Base-by-base conservation (phyloP, 805 yeast species). In the Sungouiozyma ichnusensis region DNA sequence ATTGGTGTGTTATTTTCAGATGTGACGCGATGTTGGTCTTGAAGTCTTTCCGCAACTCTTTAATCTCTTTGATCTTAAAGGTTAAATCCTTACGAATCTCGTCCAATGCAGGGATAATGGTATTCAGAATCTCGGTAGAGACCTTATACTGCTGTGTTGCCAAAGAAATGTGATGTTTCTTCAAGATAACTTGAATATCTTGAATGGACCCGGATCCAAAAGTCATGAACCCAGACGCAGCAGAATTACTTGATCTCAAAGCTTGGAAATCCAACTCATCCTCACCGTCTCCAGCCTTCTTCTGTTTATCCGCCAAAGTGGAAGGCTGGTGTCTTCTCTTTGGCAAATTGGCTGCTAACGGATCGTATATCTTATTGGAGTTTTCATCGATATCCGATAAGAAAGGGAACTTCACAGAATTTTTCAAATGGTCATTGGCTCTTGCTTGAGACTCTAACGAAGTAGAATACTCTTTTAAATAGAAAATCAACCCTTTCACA, bases 31-130 rank as follows among this genome's bases (percentile, higher is more conserved):
- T 66, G 49, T 74, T 74, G 37, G 74, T 73, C 48, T 76, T 78
- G 62, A 78, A 81, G 57, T 80, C 85, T 2, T 64, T 60, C 49
- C 76, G 79, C 38, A 80, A 58, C 42, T 81, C 77, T 58, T 78
- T 81, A 51, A 85, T 85, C 58, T 85, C 95, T 58, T 81, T 81
- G 45, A 86, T 83, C 54, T 86, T 85, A 45, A 79, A 72, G 40
- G 76, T 65, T 48, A 87, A 66, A 62, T 86, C 96, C 47, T 81
- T 74, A 36, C 76, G 69, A 43, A 80, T 64, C 40, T 69, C 75
- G 48, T 75, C 81, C 36, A 81, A 62, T 37, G 78, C 67, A 15
- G 82, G 82, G 15, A 79, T 66, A 9, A 77, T 64, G 61, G 69
- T 66, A 48, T 65, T 67, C 53, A 64, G 72, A 55, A 80, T 65